Evolutionary conservation across 2,329 filamentous ascomycete species (phyloP).

Genomic region (Ustulina deusta): DNA sequence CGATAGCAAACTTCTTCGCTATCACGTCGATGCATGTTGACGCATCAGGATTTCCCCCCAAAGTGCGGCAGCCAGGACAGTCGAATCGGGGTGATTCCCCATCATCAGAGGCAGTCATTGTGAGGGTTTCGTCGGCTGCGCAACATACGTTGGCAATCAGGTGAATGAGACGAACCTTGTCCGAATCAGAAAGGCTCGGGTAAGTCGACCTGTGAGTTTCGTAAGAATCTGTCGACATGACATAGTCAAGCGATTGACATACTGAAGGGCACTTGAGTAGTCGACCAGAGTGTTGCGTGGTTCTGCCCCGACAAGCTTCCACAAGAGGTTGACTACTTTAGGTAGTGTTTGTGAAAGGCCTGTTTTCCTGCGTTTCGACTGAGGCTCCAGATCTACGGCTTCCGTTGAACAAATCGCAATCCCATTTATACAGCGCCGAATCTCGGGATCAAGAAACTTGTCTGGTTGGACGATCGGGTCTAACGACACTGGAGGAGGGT

Average conservation of each 20-base stretch:
- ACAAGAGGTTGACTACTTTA: slow-evolving; percentile 43
- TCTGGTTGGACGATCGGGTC: slow-evolving; percentile 39
- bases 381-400: slow-evolving; percentile 38
- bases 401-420: slow-evolving; percentile 39
- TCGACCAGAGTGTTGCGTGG: slow-evolving; percentile 45
- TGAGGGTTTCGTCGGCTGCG: slow-evolving; percentile 62
- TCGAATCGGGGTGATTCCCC: slow-evolving; percentile 28
- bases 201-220: slow-evolving; percentile 58
- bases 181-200: slow-evolving; percentile 58
- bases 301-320: slow-evolving; percentile 49
- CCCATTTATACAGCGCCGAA: slow-evolving; percentile 44
- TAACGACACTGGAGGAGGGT: slow-evolving; percentile 40
- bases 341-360: slow-evolving; percentile 41
- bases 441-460: slow-evolving; percentile 45
- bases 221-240: slow-evolving; percentile 31
- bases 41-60: slow-evolving; percentile 10
- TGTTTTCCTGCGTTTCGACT: slow-evolving; percentile 52
- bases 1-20: slow-evolving; percentile 56
- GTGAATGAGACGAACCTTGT: slow-evolving; percentile 66
- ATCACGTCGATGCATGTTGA: slow-evolving; percentile 41
- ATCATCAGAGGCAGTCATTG: slow-evolving; percentile 28
- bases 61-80: slow-evolving; percentile 45
- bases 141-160: slow-evolving; percentile 70
- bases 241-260: slow-evolving; percentile 49
- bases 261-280: slow-evolving; percentile 60